Evolutionary conservation across 1,139 yeast species (phyloP), one percentile per base, ranked within the genome.

Genomic region (Saccharomyces hybrid): DNA sequence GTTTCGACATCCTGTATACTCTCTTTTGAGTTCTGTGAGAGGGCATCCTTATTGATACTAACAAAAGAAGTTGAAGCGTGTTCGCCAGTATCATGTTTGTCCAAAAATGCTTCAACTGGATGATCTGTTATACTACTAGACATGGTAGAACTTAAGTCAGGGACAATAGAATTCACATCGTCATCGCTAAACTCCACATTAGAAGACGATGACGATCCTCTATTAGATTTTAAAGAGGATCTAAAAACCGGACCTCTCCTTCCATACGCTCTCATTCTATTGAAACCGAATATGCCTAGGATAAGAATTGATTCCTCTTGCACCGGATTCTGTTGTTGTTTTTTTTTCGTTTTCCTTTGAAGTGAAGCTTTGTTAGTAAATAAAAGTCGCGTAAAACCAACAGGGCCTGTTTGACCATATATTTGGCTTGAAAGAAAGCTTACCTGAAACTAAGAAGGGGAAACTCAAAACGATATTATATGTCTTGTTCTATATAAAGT

Each of bases 161-260:
- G 44, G 9, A 38, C 9, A 11, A 19, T 12, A 16, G 44, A 38
- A 28, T 48, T 51, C 24, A 50, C 49, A 52, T 47, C 46, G 26
- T 38, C 44, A 38, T 38, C 44, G 19, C 44, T 38, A 38, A 38
- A 38, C 11, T 38, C 44, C 12, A 38, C 44, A 38, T 19, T 16
- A 11, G 26, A 38, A 38, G 44, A 38, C 6, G 44, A 38, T 19
- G 24, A 19, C 44, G 24, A 38, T 11, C 44, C 12, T 19, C 21
- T 38, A 19, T 38, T 38, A 19, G 44, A 38, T 19, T 11, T 16
- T 9, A 38, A 38, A 38, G 44, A 19, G 6, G 44, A 4, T 11
- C 24, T 16, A 24, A 38, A 19, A 38, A 38, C 44, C 9, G 44
- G 44, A 19, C 44, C 44, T 4, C 44, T 38, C 44, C 19, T 38